Evolutionary conservation across 2,329 filamentous ascomycete genomes (phyloP).

Genomic region (Podosphaera aphanis): DNA sequence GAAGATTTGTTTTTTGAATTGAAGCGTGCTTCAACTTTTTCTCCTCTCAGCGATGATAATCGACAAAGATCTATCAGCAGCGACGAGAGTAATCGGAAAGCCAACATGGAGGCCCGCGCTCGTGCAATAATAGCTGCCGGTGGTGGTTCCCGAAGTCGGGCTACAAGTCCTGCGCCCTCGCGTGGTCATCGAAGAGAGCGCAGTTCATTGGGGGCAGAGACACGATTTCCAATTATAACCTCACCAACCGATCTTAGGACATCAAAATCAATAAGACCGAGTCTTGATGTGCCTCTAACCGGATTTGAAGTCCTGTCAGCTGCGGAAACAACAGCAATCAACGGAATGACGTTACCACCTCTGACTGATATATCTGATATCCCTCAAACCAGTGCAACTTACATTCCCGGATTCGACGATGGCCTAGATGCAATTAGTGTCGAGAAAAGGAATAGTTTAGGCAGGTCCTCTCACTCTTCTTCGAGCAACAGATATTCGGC

Average conservation of each 20-base stretch:
- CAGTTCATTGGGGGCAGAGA: constrained; percentile 49
- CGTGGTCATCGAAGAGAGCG: constrained; percentile 53
- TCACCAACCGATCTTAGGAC: constrained; percentile 24
- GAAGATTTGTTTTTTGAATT: constrained; percentile 87
- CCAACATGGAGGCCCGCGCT: constrained; percentile 81
- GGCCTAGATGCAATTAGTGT: constrained; percentile 13
- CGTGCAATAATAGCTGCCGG: constrained; percentile 42
- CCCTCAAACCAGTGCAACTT: constrained; percentile 12
- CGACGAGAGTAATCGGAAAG: constrained; percentile 83
- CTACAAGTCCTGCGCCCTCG: constrained; percentile 46
- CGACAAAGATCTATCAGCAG: constrained; percentile 72
- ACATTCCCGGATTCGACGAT: constrained; percentile 13
- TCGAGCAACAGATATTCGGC: constrained; percentile 23
- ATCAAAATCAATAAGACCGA: constrained; percentile 27
- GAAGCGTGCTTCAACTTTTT: constrained; percentile 62
- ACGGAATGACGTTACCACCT: constrained; percentile 7
- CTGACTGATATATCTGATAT: constrained; percentile 10
- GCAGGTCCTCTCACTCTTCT: constrained; percentile 27
- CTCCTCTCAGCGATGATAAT: constrained; percentile 33
- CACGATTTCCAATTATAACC: constrained; percentile 64
- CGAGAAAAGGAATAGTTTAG: constrained; percentile 42
- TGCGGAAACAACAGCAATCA: constrained; percentile 5
- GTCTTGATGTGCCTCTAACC: constrained; percentile 51
- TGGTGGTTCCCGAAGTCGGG: constrained; percentile 40
- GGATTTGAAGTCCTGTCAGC: constrained; percentile 5